Evolutionary conservation across 129 eudicot genomes (phyloP), one percentile per base, ranked within the genome.

Genomic region (Escallonia herrerae): DNA sequence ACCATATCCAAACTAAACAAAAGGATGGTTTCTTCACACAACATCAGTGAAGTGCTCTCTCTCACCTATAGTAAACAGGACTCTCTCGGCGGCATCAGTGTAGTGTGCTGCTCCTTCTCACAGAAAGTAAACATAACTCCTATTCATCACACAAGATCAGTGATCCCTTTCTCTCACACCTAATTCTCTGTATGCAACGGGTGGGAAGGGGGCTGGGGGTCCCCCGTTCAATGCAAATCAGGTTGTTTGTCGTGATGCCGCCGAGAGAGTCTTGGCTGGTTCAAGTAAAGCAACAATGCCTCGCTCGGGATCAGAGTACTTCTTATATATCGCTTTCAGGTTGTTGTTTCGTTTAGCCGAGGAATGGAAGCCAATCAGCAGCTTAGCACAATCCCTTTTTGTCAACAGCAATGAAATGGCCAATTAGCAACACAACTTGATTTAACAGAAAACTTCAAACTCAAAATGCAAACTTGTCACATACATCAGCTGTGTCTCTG

Each of bases 331-430:
- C 5, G 67, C 83, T 72, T 59, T 84, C 48, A 80, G 74, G 79
- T 74, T 84, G 43, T 58, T 70, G 37, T 77, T 86, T 22, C 33
- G 33, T 38, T 81, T 66, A 15, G 75, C 77, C 10, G 60, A 52
- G 6, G 56, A 55, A 38, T 80, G 86, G 41, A 73, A 70, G 64
- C 81, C 44, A 12, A 71, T 86, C 69, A 84, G 66, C 8, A 71
- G 74, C 58, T 71, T 71, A 37, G 81, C 81, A 61, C 90, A 84
- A 1, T 74, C 86, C 77, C 88, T 79, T 70, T 41, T 5, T 15
- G 11, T 6, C 14, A 40, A 73, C 8, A 42, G 5, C 39, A 60
- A 59, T 0, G 66, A 8, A 1, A 73, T 41, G 11, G 11, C n/a
- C n/a, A 11, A 33, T 40, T 5, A 49, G 12, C 9, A 7, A 49